These are phyloP conservation scores for Colletotrichum tropicicola DNA, from an alignment of 2,329 filamentous ascomycete genomes.

Conservation along the genomic window DNA sequence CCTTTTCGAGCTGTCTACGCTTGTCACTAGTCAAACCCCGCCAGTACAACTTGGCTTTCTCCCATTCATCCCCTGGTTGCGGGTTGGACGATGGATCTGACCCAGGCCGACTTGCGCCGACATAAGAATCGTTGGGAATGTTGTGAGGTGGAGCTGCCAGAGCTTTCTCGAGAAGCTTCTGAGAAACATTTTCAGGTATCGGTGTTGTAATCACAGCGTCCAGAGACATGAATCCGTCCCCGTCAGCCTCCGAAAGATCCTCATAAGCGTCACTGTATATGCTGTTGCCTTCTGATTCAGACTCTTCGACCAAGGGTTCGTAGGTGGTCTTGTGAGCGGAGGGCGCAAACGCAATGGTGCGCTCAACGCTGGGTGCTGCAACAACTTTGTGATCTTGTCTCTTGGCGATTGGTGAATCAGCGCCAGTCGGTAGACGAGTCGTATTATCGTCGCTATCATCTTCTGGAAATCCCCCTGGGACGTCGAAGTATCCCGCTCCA, in stretches of 20 bases:
- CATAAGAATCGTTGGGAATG: not conserved
- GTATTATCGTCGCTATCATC: conserved; percentile 41
- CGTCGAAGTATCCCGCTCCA: conserved; percentile 50
- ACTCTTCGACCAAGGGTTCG: conserved; percentile 39
- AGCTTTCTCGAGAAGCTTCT: conserved; percentile 27
- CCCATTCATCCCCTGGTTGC: conserved; percentile 64
- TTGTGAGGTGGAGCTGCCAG: not conserved
- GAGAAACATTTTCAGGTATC: conserved; percentile 31
- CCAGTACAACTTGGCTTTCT: conserved; percentile 76
- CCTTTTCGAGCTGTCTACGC: conserved; percentile 68
- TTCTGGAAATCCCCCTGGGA: conserved; percentile 69
- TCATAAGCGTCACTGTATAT: conserved; percentile 83
- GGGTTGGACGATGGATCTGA: not conserved
- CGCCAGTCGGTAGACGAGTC: conserved; percentile 20
- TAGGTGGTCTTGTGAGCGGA: not conserved
- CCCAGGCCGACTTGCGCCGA: not conserved
- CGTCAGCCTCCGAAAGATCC: conserved; percentile 72
- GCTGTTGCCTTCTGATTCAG: conserved; percentile 60
- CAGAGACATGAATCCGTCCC: conserved; percentile 75
- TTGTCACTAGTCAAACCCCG: conserved; percentile 70
- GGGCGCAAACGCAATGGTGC: not conserved
- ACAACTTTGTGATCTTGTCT: not conserved
- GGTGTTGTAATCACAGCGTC: conserved; percentile 65
- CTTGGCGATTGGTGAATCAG: not conserved
- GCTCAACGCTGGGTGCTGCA: not conserved